Evolutionary conservation across 2,329 filamentous ascomycete genomes (phyloP).

Genomic region (Sphaceloma murrayae): DNA sequence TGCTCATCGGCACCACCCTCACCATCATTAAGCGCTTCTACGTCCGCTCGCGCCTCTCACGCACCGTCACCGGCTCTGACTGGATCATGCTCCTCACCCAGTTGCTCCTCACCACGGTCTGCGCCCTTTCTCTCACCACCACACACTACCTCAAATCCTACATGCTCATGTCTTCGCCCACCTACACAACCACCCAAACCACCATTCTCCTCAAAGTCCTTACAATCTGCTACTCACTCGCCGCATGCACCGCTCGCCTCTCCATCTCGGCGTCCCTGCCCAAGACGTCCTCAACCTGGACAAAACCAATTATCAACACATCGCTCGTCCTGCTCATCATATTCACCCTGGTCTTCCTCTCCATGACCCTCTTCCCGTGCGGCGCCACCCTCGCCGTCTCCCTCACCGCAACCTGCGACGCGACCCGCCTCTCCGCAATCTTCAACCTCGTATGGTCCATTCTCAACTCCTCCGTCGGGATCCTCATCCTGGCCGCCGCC

Average conservation of each 20-base stretch:
- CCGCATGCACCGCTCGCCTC: neutral
- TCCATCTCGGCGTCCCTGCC: neutral
- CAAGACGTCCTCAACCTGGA: neutral
- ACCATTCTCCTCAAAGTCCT: neutral
- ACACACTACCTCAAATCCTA: slow-evolving; percentile 2
- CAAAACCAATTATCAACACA: slow-evolving; percentile 4
- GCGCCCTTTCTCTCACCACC: slow-evolving; percentile 4
- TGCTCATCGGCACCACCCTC: slow-evolving; percentile 6
- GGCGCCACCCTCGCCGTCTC: slow-evolving; percentile 9
- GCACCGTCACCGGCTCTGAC: neutral
- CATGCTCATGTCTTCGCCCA: neutral
- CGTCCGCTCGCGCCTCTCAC: slow-evolving; percentile 2
- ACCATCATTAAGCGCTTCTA: slow-evolving; percentile 9
- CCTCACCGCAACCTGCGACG: slow-evolving; percentile 3
- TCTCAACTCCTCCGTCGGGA: neutral
- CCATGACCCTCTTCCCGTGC: slow-evolving; percentile 14
- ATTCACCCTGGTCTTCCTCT: slow-evolving; percentile 5
- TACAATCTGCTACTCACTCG: slow-evolving; percentile 4
- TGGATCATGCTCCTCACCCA: slow-evolving; percentile 5
- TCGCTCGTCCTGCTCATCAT: slow-evolving; percentile 3
- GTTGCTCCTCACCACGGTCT: slow-evolving; percentile 5
- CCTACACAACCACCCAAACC: slow-evolving; percentile 7
- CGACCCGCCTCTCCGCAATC: neutral
- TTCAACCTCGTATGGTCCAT: slow-evolving; percentile 1
- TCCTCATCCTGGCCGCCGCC: slow-evolving; percentile 6